Base-by-base conservation (phyloP, 2,329 filamentous ascomycete species). In the Teratosphaeria gauchensis region DNA sequence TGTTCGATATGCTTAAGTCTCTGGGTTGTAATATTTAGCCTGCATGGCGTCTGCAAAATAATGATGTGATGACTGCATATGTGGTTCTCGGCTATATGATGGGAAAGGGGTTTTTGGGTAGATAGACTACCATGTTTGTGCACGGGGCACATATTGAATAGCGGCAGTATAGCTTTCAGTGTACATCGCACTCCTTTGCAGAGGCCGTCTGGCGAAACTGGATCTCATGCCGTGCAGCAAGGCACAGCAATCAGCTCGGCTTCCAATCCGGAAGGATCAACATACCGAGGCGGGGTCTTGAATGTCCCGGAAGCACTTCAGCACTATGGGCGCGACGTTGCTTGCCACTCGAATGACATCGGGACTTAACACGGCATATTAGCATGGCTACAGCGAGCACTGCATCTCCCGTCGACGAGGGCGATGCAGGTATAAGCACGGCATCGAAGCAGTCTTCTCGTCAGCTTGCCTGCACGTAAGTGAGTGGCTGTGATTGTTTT, bases 1-100 rank as follows among this genome's bases (percentile, higher is more conserved):
- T 51, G 59, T 63, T 46, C 51, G 65, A 42, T 66, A 66, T 60
- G 65, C 63, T 54, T 65, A 58, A 57, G 48, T 57, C 51, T 21
- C 19, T 31, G 28, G 24, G 12, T 16, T 16, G 5, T 21, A 1
- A 11, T 19, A 21, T 35, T 35, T 48, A 48, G 42, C 42, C n/a
- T 48, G 42, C 42, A 6, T 48, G n/a, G 11, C 12, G n/a, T 42
- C n/a, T 42, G 3, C 9, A 28, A 28, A 28, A 28, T 28, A 28
- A 28, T 28, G 24, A 28, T 28, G 24, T 35, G 33, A 35, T 11
- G 33, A 35, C 33, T 9, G 14, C 8, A 35, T 35, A 35, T 28
- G 6, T 7, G 33, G 6, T 35, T 35, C 14, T 35, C 2, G 33
- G 14, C 33, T 35, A 35, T 11, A 2, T 35, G 33, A 2, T 35